Evolutionary conservation across 176 grass and related monocot species (phyloP), one percentile per base, ranked within the genome.

Genomic region (Echinochloa phyllopogon): DNA sequence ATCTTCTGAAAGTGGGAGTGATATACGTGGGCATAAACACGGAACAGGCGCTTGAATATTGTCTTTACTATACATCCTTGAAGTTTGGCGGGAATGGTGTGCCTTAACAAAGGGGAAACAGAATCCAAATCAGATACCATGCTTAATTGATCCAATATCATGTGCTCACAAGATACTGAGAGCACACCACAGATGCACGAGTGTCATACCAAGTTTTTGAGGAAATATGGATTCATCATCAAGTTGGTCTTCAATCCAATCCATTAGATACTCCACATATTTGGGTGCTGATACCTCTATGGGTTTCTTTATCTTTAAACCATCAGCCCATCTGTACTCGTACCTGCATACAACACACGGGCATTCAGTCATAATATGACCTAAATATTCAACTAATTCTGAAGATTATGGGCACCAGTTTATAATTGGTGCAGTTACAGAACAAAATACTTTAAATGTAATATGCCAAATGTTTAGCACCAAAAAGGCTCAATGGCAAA

Each of bases 281-380:
- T 96, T 99, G 87, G 96, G 97, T 69, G 97, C 97, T 84, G 94
- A 99, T 48, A 96, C 97, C 92, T 99, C 94, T 72, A 99, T 96
- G 55, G 96, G 94, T 63, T 96, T 99, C 84, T 99, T 99, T 94
- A 99, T 99, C 82, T 94, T 87, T 69, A 99, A 91, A 82, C 96
- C 96, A 84, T 99, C 94, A 75, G 96, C 96, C 96, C 96, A 96
- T 88, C 94, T 90, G 83, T 99, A 99, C 74, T 99, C 94, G 0
- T 99, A 99, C 86, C 94, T 99, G 69, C 86, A 89, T 45, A 86
- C 72, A 59, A 69, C 15, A 41, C 80, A 83, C 44, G 15, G 38
- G 24, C 78, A 37, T 60, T 71, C 47, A 52, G 27, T 86, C n/a
- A 55, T 64, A 10, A 24, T 10, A 51, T 74, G 23, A 58, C 23